Base-by-base conservation (phyloP, 1,139 yeast species). In the Geotrichum restrictum region DNA sequence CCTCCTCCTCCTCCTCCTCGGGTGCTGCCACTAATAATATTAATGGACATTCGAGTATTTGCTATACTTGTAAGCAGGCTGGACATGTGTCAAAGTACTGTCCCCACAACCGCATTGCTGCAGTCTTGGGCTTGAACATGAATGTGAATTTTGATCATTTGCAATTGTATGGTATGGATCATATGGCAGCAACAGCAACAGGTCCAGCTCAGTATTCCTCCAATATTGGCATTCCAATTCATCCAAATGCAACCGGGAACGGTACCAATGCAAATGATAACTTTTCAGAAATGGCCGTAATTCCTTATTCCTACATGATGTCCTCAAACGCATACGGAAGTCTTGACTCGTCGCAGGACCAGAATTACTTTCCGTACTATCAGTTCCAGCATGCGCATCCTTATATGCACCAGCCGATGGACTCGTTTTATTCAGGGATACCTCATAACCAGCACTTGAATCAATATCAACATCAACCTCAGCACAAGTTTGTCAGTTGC, bases 71-170 rank as follows among this genome's bases (percentile, higher is more conserved):
- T 67, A 87, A 86, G 61, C 80, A 82, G 68, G 77, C 83, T 50
- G 91, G 91, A 55, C 93, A 85, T 69, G 84, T 83, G 66, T 83
- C 85, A 57, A 74, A 79, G 57, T 87, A 82, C 60, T 85, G 91
- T 70, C 77, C 83, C 5, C 33, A 21, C 37, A 21, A 5, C 7
- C 7, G 29, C 29, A 24, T 5, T 24, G n/a, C n/a, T n/a, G n/a
- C n/a, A n/a, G n/a, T n/a, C n/a, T n/a, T n/a, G n/a, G n/a, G n/a
- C n/a, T n/a, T n/a, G n/a, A n/a, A n/a, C n/a, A n/a, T n/a, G n/a
- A n/a, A n/a, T n/a, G n/a, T n/a, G n/a, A n/a, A n/a, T n/a, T n/a
- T n/a, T n/a, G n/a, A n/a, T n/a, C n/a, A n/a, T n/a, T 6, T 37
- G n/a, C 39, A 24, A 7, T 11, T 43, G 7, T 22, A 37, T 29